Base-by-base conservation (phyloP, 352 stramenopile genomes). In the Pythium oligandrum region DNA sequence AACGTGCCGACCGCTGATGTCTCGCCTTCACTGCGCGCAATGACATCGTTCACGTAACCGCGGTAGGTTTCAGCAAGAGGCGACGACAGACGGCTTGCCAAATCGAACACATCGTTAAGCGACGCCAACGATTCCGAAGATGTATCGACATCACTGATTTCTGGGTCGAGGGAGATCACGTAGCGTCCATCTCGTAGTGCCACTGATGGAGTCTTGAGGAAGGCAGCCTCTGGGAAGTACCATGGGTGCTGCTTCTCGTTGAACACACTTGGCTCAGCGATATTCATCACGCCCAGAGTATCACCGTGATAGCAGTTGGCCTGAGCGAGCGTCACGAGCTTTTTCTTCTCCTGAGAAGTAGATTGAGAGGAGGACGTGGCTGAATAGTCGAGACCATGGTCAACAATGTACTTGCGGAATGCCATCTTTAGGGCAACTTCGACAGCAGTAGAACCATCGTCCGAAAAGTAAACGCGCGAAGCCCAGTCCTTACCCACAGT, bases 341-440 rank as follows among this genome's bases (percentile, higher is more conserved):
- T 86, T 17, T 64, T 67, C 11, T 57, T 61, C 17, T 62, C 51
- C n/a, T 65, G 37, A 3, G 55, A 42, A 4, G 34, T 50, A 39
- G 67, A 53, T 17, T 43, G 33, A 3, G 43, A 36, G 31, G 33
- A 71, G 54, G 31, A 68, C 31, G 42, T 66, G 32, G 64, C 59
- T 31, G 51, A 70, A 61, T 91, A 91, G 31, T 84, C 59, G n/a
- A 91, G 57, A 1, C 63, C 54, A 57, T 87, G 77, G 48, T 93
- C 83, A 1, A 71, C 72, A 33, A 88, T 59, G 47, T 82, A 94
- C 68, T 91, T 94, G 53, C 83, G 83, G 62, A 94, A 92, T 0
- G 83, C 81, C 88, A 98, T 97, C 67, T 98, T 97, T 35, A 98
- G 64, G 2, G 76, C 86, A 4, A 97, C 83, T 53, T 98, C 91